These are phyloP conservation scores for Phytophthora ohioensis DNA, from an alignment of 352 stramenopile species.

Conservation along the genomic window DNA sequence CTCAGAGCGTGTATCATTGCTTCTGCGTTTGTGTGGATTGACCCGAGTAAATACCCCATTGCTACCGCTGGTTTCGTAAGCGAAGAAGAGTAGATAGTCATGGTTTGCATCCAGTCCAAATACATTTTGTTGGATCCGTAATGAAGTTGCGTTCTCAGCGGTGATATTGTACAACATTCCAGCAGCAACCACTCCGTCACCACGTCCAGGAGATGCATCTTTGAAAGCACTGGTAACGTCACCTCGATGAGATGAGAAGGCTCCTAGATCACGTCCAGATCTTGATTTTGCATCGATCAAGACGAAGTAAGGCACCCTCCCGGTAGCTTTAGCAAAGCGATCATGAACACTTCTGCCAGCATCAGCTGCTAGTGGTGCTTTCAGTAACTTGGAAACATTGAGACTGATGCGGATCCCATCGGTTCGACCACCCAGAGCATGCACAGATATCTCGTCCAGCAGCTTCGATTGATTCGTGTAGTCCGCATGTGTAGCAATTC, in stretches of 20 bases:
- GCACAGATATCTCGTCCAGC: constrained; percentile 59
- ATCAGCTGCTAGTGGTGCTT: constrained; percentile 21
- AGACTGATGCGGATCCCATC: constrained; percentile 61
- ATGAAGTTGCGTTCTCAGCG: constrained; percentile 57
- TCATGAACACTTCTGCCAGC: constrained; percentile 10
- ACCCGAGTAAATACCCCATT: constrained; percentile 74
- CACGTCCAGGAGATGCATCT: constrained; percentile 27
- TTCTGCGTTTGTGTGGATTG: constrained; percentile 65
- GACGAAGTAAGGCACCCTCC: constrained; percentile 68
- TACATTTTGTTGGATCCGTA: constrained; percentile 53
- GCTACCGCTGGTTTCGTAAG: constrained; percentile 74
- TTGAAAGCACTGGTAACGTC: constrained; percentile 37
- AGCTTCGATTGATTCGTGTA: constrained; percentile 81
- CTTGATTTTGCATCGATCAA: constrained; percentile 62
- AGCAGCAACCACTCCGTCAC: constrained; percentile 53
- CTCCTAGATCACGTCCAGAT: constrained; percentile 21
- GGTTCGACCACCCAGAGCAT: constrained; percentile 50
- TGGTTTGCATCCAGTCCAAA: constrained; percentile 52
- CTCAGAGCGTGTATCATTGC: constrained; percentile 50
- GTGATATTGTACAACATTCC: constrained; percentile 52
- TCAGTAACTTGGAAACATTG: constrained; percentile 61
- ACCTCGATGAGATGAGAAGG: constrained; percentile 26
- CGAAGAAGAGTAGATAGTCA: constrained; percentile 76
- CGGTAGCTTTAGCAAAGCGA: constrained; percentile 39
- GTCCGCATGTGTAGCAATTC: constrained; percentile 72